Conservation (phyloP, 306 rosid genomes). For the Rosa multiflora region DNA sequence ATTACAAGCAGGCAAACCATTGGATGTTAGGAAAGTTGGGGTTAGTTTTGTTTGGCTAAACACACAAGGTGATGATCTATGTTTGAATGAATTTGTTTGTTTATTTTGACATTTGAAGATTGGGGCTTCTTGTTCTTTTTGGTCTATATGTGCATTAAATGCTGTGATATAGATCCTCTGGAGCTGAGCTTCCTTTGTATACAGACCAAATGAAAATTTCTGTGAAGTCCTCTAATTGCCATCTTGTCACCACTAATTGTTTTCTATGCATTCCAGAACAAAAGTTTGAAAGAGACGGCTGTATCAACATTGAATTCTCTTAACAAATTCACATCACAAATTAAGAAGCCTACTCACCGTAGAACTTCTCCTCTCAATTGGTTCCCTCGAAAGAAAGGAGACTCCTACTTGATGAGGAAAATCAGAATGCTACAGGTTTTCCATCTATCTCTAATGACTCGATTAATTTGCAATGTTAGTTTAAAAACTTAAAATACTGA, state of each 20-base stretch:
- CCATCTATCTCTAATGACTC: slow-evolving; percentile 12
- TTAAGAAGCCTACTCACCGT: slow-evolving; percentile 75
- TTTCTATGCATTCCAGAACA: slow-evolving; percentile 51
- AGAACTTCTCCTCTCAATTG: slow-evolving; percentile 83
- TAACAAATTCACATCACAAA: slow-evolving; percentile 64
- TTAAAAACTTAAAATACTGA: slow-evolving; percentile 9
- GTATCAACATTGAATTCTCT: slow-evolving; percentile 54
- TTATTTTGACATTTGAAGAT: not conserved
- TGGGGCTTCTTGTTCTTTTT: not conserved
- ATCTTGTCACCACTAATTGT: not conserved
- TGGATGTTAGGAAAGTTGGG: not conserved
- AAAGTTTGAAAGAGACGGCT: slow-evolving; percentile 47
- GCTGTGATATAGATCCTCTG: not conserved
- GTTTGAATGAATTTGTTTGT: not conserved
- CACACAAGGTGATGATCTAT: not conserved
- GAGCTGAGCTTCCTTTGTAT: not conserved
- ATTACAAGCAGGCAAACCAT: not conserved
- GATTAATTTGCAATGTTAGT: not conserved
- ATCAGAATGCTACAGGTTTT: slow-evolving; percentile 90
- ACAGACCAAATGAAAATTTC: not conserved
- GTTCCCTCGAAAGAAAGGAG: slow-evolving; percentile 86
- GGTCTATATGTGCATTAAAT: not conserved
- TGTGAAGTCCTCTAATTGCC: not conserved
- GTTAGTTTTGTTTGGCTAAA: not conserved
- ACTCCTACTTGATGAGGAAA: slow-evolving; percentile 83